A percentile compares a stretch with the other conserved stretches of the same genome.
Evolutionary conservation across 306 rosid genomes (phyloP).

Genomic region (Gillenia trifoliata): DNA sequence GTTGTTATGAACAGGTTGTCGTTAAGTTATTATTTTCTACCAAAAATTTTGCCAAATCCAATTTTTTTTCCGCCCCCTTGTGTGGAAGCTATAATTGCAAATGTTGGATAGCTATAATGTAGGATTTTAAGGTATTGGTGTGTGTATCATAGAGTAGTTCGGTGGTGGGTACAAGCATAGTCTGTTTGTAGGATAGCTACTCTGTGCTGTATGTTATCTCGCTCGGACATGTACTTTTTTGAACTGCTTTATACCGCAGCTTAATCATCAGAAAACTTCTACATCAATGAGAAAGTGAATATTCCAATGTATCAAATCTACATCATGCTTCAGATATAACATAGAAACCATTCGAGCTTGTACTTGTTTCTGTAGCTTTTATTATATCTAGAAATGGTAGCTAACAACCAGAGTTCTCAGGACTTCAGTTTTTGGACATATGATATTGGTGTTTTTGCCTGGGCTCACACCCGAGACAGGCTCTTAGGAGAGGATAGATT

Average conservation of each 20-base stretch:
- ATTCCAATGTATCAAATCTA: background rate
- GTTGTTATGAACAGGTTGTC: constrained; percentile 3
- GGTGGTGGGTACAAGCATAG: background rate
- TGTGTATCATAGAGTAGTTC: background rate
- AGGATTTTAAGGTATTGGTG: background rate
- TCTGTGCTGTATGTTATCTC: background rate
- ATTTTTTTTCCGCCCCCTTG: too few species aligned
- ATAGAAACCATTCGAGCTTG: background rate
- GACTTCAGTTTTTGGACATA: background rate
- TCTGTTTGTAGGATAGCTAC: background rate
- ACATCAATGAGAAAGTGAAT: background rate
- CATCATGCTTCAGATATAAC: background rate
- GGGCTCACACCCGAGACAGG: background rate
- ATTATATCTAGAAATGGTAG: background rate
- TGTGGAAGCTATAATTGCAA: background rate
- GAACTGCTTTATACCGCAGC: background rate
- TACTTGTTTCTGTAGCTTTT: background rate
- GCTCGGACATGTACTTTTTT: background rate
- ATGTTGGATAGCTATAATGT: constrained; percentile 1
- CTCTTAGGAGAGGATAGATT: background rate
- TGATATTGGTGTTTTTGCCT: background rate
- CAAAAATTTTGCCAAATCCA: background rate
- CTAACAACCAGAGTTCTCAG: background rate
- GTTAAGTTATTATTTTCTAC: background rate
- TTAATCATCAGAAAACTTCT: background rate